phyloP scores from a whole-genome alignment of 768 basidiomycete species.

The Boletus vinaceobasis region DNA sequence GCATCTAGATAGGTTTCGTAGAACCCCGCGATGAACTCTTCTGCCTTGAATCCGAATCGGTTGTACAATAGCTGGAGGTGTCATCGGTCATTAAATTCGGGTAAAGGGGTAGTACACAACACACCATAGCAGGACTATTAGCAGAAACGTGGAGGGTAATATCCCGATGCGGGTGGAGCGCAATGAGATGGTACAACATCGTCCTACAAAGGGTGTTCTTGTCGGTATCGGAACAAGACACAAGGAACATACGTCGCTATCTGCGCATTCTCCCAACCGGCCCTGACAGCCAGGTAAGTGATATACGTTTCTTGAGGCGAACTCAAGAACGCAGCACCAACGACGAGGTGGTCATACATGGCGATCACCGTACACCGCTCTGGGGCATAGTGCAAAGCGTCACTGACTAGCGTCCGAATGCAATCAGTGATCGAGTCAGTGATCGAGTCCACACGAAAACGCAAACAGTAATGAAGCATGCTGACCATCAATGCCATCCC shows the following conservation, averaged over 20 bases:
- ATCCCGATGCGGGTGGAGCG: conserved; percentile 67
- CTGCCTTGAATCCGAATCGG: conserved; percentile 83
- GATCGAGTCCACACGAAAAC: not conserved
- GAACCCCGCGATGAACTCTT: conserved; percentile 79
- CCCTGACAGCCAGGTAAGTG: conserved; percentile 73
- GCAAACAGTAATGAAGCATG: not conserved
- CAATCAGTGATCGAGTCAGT: no score
- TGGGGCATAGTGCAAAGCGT: conserved; percentile 64
- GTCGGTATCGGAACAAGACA: not conserved
- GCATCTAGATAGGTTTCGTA: conserved; percentile 76
- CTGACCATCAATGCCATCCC: conserved; percentile 74
- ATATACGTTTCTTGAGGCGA: conserved; percentile 82
- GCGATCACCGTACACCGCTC: conserved; percentile 77
- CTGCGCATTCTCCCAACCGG: conserved; percentile 78
- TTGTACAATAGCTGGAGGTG: conserved; percentile 67
- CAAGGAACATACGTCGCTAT: conserved; percentile 60
- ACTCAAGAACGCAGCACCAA: conserved; percentile 73
- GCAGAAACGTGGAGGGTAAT: conserved; percentile 81
- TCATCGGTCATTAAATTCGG: not conserved
- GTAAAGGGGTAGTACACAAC: not conserved
- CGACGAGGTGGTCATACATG: conserved; percentile 63
- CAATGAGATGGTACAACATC: conserved; percentile 76
- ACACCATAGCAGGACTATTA: conserved; percentile 77
- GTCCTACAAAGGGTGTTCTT: conserved; percentile 39
- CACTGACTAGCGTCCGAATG: conserved; percentile 49